phyloP scores from a whole-genome alignment of 2,329 filamentous ascomycete species.

The Gaeumannomyces tritici region DNA sequence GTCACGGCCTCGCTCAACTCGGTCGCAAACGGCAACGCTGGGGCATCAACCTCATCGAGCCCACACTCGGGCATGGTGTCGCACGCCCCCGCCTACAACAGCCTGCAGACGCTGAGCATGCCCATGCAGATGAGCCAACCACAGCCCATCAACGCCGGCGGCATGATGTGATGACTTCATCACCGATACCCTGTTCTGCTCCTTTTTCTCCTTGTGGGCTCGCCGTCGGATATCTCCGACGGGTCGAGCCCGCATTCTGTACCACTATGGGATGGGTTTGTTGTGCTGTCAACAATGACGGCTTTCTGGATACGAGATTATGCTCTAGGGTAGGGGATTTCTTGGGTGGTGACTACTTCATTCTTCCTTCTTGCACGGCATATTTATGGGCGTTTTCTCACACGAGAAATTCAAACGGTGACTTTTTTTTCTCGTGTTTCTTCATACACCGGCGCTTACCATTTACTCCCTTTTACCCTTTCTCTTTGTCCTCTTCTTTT shows the following conservation, averaged over 20 bases:
- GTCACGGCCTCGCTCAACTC: conserved; percentile 41
- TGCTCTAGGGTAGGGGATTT: conserved; percentile 1
- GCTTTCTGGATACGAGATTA: conserved; percentile 1
- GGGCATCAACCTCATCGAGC: conserved; percentile 18
- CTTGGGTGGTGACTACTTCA: neutral
- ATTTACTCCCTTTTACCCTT: neutral
- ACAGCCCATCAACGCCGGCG: conserved; percentile 26
- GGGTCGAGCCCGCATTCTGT: neutral
- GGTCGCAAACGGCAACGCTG: conserved; percentile 21
- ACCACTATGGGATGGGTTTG: neutral
- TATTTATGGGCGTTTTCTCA: conserved; percentile 1
- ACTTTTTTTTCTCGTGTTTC: neutral
- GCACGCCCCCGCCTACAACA: conserved; percentile 38
- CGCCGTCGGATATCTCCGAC: neutral
- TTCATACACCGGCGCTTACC: neutral
- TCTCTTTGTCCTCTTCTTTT: conserved; percentile 4
- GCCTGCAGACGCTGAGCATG: conserved; percentile 52
- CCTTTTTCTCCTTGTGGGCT: neutral
- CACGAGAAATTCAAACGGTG: conserved; percentile 1
- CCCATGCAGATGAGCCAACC: conserved; percentile 54
- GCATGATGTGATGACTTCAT: conserved; percentile 25
- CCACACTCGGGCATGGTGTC: conserved; percentile 18
- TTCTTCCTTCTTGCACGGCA: conserved; percentile 1
- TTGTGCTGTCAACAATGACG: neutral
- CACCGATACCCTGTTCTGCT: neutral